phyloP scores from a whole-genome alignment of 441 rosid genomes.

The Capsella rubella region DNA sequence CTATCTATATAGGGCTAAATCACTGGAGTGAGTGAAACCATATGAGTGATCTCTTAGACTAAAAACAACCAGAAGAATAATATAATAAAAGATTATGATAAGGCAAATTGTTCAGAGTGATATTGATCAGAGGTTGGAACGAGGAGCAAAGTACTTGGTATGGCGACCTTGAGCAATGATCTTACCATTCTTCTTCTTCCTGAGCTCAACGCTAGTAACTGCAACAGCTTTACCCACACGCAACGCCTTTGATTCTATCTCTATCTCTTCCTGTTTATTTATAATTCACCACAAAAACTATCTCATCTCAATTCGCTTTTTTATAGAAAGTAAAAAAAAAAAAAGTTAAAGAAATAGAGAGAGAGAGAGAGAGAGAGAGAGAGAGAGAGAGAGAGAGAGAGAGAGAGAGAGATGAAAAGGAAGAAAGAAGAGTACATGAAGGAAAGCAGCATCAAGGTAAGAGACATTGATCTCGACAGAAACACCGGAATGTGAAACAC shows the following conservation, averaged over 20 bases:
- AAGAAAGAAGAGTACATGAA: constrained; percentile 47
- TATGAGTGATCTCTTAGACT: no score
- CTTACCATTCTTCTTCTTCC: constrained; percentile 82
- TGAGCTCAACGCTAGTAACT: constrained; percentile 73
- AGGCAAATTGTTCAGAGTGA: no score
- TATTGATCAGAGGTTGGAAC: constrained; percentile 56
- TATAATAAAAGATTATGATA: no score
- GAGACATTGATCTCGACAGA: constrained; percentile 88
- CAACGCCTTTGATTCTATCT: constrained; percentile 40
- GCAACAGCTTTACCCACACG: constrained; percentile 87
- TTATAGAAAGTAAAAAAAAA: not conserved
- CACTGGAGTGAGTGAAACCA: no score
- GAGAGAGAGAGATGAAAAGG: not conserved
- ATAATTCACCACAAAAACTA: no score
- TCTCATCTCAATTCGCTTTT: not conserved
- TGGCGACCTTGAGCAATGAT: constrained; percentile 91
- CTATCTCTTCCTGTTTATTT: constrained; percentile 61
- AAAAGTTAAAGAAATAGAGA: not conserved
- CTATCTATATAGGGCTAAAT: no score
- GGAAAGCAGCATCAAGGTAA: constrained; percentile 86
- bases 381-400: not conserved
- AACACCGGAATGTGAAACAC: constrained; percentile 60
- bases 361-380: not conserved
- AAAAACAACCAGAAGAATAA: no score
- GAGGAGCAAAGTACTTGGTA: constrained; percentile 69